Evolutionary conservation across 1,139 yeast species (phyloP).

Genomic region (Geotrichum reessii): DNA sequence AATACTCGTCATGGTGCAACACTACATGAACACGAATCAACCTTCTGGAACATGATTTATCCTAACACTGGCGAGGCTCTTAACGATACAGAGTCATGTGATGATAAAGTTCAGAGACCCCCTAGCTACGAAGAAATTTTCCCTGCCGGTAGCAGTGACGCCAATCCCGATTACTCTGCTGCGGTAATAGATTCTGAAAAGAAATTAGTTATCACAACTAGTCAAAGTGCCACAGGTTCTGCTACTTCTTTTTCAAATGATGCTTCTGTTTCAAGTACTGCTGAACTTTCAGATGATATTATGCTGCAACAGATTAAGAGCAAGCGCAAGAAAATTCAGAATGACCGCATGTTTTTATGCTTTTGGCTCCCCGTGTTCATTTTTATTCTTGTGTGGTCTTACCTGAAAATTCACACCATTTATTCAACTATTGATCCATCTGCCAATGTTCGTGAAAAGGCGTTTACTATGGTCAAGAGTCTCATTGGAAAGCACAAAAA

Average conservation of each 20-base stretch:
- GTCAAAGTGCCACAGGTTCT: conserved; percentile 24
- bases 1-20: neutral
- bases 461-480: conserved; percentile 4
- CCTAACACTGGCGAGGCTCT: conserved; percentile 13
- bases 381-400: conserved; percentile 29
- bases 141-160: conserved; percentile 51
- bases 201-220: neutral
- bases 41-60: conserved; percentile 9
- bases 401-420: conserved; percentile 15
- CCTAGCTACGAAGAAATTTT: conserved; percentile 80
- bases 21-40: conserved; percentile 2
- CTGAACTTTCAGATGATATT: conserved; percentile 25
- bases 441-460: conserved; percentile 18
- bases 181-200: conserved; percentile 25
- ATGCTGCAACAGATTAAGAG: conserved; percentile 28
- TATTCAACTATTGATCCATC: conserved; percentile 10
- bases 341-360: conserved; percentile 77
- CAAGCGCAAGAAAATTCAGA: conserved; percentile 52
- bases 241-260: conserved; percentile 7
- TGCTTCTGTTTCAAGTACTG: conserved; percentile 16
- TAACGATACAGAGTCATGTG: neutral
- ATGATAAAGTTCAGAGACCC: conserved; percentile 27
- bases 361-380: conserved; percentile 52
- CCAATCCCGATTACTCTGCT: conserved; percentile 37
- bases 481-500: conserved; percentile 6